Evolutionary conservation across 2,329 filamentous ascomycete genomes (phyloP).

Genomic region (Clonostachys rhizophaga): DNA sequence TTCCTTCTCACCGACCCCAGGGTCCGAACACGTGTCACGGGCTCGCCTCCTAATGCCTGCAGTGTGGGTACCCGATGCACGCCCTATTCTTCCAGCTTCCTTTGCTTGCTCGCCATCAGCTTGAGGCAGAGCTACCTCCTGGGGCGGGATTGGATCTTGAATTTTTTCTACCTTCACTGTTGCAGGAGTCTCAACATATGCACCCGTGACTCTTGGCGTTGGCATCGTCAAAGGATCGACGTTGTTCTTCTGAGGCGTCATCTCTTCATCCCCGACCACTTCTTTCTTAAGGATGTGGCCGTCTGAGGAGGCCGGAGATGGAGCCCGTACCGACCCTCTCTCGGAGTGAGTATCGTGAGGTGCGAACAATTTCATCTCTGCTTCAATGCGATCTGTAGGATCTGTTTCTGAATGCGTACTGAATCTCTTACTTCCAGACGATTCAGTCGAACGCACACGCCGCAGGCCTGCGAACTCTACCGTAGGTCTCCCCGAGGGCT

Average conservation of each 20-base stretch:
- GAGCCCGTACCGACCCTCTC: constrained; percentile 44
- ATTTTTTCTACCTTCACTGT: constrained; percentile 32
- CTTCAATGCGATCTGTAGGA: constrained; percentile 51
- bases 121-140: background rate
- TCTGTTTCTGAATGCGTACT: constrained; percentile 48
- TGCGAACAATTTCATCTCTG: constrained; percentile 52
- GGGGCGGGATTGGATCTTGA: background rate
- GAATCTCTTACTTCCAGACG: constrained; percentile 37
- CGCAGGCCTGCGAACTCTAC: constrained; percentile 42
- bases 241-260: constrained; percentile 41
- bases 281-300: background rate
- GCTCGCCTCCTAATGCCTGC: constrained; percentile 12
- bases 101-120: background rate
- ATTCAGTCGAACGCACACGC: constrained; percentile 38
- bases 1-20: constrained; percentile 2
- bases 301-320: constrained; percentile 25
- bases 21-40: constrained; percentile 19
- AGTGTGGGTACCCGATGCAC: background rate
- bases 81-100: constrained; percentile 1
- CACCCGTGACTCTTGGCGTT: constrained; percentile 49
- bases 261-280: constrained; percentile 25
- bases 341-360: constrained; percentile 51
- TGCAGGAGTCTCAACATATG: constrained; percentile 52
- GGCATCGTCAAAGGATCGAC: constrained; percentile 41
- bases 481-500: constrained; percentile 9